A percentile compares a stretch with the other conserved stretches of the same genome.
Evolutionary conservation across 108 stramenopile species (phyloP).

Genomic region (Stephanodiscus triporus): DNA sequence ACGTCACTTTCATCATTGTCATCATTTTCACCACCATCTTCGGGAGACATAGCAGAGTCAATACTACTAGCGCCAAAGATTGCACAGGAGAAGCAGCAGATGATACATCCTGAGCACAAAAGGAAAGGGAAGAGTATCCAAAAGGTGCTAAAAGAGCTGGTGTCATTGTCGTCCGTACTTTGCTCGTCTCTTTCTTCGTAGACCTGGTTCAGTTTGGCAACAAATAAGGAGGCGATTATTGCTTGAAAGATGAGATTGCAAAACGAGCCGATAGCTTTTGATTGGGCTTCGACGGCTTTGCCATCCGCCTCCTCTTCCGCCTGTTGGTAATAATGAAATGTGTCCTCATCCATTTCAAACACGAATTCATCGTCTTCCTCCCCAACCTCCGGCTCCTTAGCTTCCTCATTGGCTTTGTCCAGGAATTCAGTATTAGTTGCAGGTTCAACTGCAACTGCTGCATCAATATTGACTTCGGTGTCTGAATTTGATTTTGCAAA

Average conservation of each 20-base stretch:
- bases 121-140: constrained; percentile 84
- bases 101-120: constrained; percentile 60
- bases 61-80: constrained; percentile 65
- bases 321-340: constrained; percentile 65
- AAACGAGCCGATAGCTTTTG: constrained; percentile 54
- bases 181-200: constrained; percentile 53
- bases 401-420: constrained; percentile 1
- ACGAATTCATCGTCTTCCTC: constrained; percentile 49
- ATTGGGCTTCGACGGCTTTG: constrained; percentile 65
- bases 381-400: constrained; percentile 10
- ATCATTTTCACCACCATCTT: constrained; percentile 8
- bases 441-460: constrained; percentile 20
- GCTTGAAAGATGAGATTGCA: constrained; percentile 61
- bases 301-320: constrained; percentile 69
- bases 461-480: constrained; percentile 14
- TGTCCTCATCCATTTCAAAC: constrained; percentile 72
- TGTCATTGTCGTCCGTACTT: constrained; percentile 20
- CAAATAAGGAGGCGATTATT: constrained; percentile 63
- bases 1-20: constrained; percentile 17
- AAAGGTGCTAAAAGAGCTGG: constrained; percentile 65
- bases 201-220: constrained; percentile 67
- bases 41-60: constrained; percentile 39
- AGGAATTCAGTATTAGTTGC: background rate
- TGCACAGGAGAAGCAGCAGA: constrained; percentile 70
- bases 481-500: constrained; percentile 1